phyloP scores from a whole-genome alignment of 1,284 basidiomycete genomes.

The Sutorius eximius region DNA sequence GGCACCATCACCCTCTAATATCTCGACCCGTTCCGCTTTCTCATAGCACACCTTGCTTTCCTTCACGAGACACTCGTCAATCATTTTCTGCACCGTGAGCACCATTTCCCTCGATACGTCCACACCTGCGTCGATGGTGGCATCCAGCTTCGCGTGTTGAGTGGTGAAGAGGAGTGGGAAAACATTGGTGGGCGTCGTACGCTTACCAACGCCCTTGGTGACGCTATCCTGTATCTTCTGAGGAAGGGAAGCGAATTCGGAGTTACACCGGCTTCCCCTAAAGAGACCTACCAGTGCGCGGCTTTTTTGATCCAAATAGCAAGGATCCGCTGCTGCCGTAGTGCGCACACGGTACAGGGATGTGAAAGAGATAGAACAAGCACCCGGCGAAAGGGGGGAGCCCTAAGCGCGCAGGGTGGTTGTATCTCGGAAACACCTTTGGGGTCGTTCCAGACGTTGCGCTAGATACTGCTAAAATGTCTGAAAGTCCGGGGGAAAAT shows the following conservation, averaged over 20 bases:
- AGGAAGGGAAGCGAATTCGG: constrained; percentile 73
- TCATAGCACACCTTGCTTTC: constrained; percentile 66
- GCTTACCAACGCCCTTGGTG: constrained; percentile 67
- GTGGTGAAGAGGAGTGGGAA: constrained; percentile 69
- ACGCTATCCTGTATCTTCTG: constrained; percentile 66
- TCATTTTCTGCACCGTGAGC: constrained; percentile 51
- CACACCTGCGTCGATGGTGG: constrained; percentile 65
- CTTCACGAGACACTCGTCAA: constrained; percentile 60
- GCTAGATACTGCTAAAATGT: constrained; percentile 14
- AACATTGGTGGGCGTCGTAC: constrained; percentile 62
- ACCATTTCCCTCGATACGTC: constrained; percentile 68
- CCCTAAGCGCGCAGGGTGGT: not conserved
- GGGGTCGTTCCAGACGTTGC: constrained; percentile 14
- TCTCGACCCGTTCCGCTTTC: constrained; percentile 65
- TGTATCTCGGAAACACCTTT: constrained; percentile 19
- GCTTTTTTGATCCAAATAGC: too few relatives aligned
- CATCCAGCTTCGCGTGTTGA: constrained; percentile 58
- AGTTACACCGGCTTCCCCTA: constrained; percentile 81
- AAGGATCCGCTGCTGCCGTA: too few relatives aligned
- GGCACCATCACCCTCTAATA: constrained; percentile 68
- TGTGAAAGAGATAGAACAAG: too few relatives aligned
- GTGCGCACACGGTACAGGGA: too few relatives aligned
- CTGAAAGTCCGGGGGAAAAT: constrained; percentile 21
- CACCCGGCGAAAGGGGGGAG: too few relatives aligned
- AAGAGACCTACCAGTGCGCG: constrained; percentile 78